Evolutionary conservation across 2,329 filamentous ascomycete species (phyloP), one percentile per base, ranked within the genome.

Genomic region (Rhynchosporium graminicola): DNA sequence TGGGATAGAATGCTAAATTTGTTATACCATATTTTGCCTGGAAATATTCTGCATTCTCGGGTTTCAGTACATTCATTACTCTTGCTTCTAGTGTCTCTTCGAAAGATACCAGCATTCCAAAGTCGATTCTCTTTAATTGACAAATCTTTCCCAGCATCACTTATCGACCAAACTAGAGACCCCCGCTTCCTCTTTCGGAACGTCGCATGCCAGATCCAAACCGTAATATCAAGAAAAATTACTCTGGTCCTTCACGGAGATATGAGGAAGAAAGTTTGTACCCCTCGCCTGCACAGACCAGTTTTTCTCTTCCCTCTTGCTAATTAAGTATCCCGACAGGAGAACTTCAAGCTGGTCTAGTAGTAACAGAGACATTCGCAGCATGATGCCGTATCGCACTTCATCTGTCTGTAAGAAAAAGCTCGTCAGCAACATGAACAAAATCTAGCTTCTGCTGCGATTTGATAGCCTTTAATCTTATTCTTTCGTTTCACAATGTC

Each of bases 351-450:
- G 7, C 20, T n/a, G 28, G 9, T 54, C 36, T 54, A 54, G 10
- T 36, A 54, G 8, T 54, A 54, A 4, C 51, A 54, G 8, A 54
- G 12, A 42, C 51, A 54, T 20, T 54, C 51, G 51, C 51, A 54
- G 26, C 51, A 54, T 33, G 33, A 54, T 3, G 8, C n/a, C 20
- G 51, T 54, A n/a, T 54, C 51, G 51, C 51, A 54, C 8, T 40
- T 40, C 8, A 20, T 29, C 28, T 54, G 51, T 20, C 51, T 54
- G 12, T 28, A 26, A 33, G 9, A 5, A 54, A 33, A 28, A 28
- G 8, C 3, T 5, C 2, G 6, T 42, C 20, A 42, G 47, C 47
- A n/a, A n/a, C 5, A 9, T 46, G 3, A 20, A 20, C 15, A 46
- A 20, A 28, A 20, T 43, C 12, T n/a, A 5, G 15, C 42, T 43